Evolutionary conservation across 2,329 filamentous ascomycete species (phyloP).

Genomic region (Aureobasidium sp.): DNA sequence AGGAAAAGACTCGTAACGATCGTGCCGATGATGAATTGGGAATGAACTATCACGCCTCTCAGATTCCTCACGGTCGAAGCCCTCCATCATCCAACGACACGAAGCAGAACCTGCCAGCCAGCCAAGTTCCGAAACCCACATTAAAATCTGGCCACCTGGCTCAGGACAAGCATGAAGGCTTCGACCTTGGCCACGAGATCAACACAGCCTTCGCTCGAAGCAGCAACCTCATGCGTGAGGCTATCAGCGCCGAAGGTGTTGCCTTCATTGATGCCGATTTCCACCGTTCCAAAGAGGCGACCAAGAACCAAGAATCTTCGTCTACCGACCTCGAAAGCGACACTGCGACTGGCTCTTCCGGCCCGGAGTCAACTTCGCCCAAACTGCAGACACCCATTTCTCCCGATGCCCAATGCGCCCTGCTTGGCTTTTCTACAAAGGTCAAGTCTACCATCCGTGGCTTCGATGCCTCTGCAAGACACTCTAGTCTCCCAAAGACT

Average conservation of each 20-base stretch:
- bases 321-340: neutral
- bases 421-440: constrained; percentile 16
- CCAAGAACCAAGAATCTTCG: neutral
- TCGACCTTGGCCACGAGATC: constrained; percentile 13
- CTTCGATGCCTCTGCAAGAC: constrained; percentile 13
- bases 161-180: constrained; percentile 21
- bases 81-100: neutral
- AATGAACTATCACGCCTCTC: constrained; percentile 3
- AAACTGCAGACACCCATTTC: neutral
- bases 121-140: neutral
- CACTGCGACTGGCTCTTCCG: neutral
- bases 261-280: constrained; percentile 29
- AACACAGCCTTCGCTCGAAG: constrained; percentile 36
- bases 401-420: constrained; percentile 3
- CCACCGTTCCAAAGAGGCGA: constrained; percentile 7
- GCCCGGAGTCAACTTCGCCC: neutral
- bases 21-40: constrained; percentile 19
- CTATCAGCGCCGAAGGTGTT: constrained; percentile 40
- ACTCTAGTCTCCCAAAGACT: constrained; percentile 9
- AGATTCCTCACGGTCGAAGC: neutral
- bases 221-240: constrained; percentile 40
- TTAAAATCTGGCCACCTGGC: constrained; percentile 1
- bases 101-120: neutral
- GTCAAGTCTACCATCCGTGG: constrained; percentile 14
- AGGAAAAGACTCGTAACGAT: neutral